Percentiles rank a stretch among this genome's conserved stretches.
phyloP scores from a whole-genome alignment of 2,329 filamentous ascomycete genomes.

The Ceratocystis cubensis region DNA sequence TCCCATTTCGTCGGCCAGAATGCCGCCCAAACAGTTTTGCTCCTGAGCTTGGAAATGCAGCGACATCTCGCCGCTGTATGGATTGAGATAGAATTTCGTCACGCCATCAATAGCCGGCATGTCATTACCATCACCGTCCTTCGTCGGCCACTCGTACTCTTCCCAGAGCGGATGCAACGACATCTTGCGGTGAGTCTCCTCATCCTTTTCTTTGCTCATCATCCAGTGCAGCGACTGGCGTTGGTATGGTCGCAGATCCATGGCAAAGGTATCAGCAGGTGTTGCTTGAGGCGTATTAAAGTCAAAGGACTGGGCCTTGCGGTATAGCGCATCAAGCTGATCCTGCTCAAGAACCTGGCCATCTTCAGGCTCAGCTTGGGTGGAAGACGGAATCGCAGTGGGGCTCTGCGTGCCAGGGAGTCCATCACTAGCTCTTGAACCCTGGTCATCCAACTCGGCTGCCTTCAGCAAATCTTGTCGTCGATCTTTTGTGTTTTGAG shows the following conservation, averaged over 20 bases:
- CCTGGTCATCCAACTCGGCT: conserved; percentile 70
- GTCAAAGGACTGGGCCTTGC: conserved; percentile 93
- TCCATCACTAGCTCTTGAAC: conserved; percentile 30
- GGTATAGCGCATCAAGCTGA: conserved; percentile 85
- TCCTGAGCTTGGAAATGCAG: conserved; percentile 86
- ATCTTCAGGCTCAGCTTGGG: conserved; percentile 38
- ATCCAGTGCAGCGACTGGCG: conserved; percentile 96
- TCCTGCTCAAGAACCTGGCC: conserved; percentile 85
- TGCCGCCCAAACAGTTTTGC: conserved; percentile 84
- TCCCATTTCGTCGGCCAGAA: conserved; percentile 95
- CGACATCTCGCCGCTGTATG: conserved; percentile 88
- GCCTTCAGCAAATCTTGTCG: conserved; percentile 74
- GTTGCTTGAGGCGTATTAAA: conserved; percentile 82
- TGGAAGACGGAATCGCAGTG: not conserved
- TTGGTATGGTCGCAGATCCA: conserved; percentile 83
- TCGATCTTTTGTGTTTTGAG: conserved; percentile 48
- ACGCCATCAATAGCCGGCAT: conserved; percentile 54
- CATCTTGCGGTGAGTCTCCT: conserved; percentile 53
- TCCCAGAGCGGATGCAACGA: conserved; percentile 98
- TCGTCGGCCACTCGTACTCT: conserved; percentile 78
- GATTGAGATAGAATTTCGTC: conserved; percentile 79
- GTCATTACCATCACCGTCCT: conserved; percentile 74
- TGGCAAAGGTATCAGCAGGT: conserved; percentile 65
- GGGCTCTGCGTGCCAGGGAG: not conserved
- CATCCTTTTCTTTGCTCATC: conserved; percentile 79